Evolutionary conservation across 179 eudicot species (phyloP).

Genomic region (Vitellaria paradoxa): DNA sequence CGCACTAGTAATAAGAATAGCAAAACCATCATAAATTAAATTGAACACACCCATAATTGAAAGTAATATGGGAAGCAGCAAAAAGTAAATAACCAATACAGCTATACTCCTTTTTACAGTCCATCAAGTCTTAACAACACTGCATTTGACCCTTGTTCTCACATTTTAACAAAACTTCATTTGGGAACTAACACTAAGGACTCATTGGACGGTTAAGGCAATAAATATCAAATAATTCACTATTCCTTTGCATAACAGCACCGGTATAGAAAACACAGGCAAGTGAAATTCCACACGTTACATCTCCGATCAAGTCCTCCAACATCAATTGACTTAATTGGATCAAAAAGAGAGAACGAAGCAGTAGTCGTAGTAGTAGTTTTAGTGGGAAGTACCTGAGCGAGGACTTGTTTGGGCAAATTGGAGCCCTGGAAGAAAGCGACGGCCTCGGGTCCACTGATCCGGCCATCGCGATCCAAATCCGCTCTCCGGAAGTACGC

Average conservation of each 20-base stretch:
- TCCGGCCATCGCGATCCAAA: conserved; percentile 90
- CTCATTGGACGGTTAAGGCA: not conserved
- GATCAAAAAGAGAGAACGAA: not conserved
- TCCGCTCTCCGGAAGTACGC: conserved; percentile 83
- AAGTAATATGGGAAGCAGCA: not conserved
- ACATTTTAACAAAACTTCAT: no score
- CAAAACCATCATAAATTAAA: not conserved
- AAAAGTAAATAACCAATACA: not conserved
- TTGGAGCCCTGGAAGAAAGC: conserved; percentile 79
- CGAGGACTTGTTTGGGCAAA: conserved; percentile 78
- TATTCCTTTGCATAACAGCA: not conserved
- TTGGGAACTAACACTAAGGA: not conserved
- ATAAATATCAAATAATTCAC: not conserved
- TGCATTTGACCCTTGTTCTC: not conserved
- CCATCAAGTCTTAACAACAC: not conserved
- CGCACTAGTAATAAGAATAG: not conserved
- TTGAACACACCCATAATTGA: not conserved
- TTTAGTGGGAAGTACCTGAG: conserved; percentile 57
- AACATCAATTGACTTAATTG: not conserved
- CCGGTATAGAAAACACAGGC: not conserved
- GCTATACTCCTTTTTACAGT: not conserved
- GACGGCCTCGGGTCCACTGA: conserved; percentile 87
- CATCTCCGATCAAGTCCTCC: not conserved
- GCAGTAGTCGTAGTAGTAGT: not conserved
- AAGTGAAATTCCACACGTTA: not conserved